Conservation (phyloP, 345 rosid species). For the Eutrema heterophyllum region DNA sequence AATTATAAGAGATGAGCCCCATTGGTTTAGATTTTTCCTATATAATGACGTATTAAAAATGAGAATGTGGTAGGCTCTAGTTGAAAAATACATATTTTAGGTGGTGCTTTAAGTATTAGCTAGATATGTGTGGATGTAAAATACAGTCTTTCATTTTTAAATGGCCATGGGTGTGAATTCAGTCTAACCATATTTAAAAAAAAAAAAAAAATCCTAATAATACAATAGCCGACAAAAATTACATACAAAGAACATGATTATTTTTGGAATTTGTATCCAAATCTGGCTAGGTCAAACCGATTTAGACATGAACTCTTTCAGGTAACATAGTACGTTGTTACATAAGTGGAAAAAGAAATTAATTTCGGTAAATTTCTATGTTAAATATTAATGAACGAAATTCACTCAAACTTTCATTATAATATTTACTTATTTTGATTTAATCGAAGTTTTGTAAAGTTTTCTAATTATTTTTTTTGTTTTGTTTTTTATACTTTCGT, state of each 20-base stretch:
- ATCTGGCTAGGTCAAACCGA: background rate
- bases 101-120: slow-evolving; percentile 1
- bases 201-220: background rate
- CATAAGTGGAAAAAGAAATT: background rate
- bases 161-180: background rate
- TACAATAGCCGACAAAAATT: background rate
- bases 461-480: background rate
- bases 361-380: background rate
- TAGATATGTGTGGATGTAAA: background rate
- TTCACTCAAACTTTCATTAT: background rate
- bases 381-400: background rate
- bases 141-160: background rate
- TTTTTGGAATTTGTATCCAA: background rate
- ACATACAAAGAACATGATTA: background rate
- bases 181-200: background rate
- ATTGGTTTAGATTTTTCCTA: background rate
- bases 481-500: background rate
- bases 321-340: background rate
- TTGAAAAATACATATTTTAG: background rate
- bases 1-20: background rate
- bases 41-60: background rate
- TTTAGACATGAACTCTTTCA: background rate
- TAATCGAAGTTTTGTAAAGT: background rate
- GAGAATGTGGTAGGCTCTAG: background rate
- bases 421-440: background rate